Evolutionary conservation across 2,329 filamentous ascomycete genomes (phyloP).

Genomic region (Rutstroemia sp.): DNA sequence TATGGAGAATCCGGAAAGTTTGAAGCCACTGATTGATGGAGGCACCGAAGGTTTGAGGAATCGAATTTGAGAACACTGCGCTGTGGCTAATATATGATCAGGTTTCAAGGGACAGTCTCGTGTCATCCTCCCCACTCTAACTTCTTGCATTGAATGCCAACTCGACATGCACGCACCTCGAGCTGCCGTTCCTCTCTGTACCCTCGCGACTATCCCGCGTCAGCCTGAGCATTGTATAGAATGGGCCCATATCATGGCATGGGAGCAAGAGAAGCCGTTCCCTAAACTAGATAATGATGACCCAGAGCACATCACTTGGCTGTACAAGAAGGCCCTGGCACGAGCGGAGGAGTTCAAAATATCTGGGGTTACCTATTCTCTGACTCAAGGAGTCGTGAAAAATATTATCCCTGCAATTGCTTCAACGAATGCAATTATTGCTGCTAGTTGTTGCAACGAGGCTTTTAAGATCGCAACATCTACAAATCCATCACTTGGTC

Average conservation of each 20-base stretch:
- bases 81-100: not conserved
- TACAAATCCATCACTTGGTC: conserved; percentile 71
- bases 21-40: conserved; percentile 93
- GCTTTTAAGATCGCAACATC: conserved; percentile 88
- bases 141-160: conserved; percentile 96
- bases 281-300: conserved; percentile 89
- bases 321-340: conserved; percentile 75
- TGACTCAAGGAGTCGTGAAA: conserved; percentile 96
- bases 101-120: conserved; percentile 95
- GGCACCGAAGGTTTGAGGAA: conserved; percentile 69
- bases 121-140: conserved; percentile 85
- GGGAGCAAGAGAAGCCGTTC: conserved; percentile 81
- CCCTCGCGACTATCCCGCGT: conserved; percentile 88
- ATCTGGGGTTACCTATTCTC: conserved; percentile 82
- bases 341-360: conserved; percentile 88
- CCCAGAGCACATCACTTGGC: conserved; percentile 94
- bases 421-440: conserved; percentile 94
- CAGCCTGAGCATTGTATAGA: conserved; percentile 98
- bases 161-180: conserved; percentile 98
- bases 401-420: conserved; percentile 99
- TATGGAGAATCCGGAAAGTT: conserved; percentile 67
- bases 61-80: not conserved
- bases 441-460: conserved; percentile 93
- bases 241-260: conserved; percentile 97
- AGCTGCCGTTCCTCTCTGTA: conserved; percentile 93